Conservation (phyloP, 495 filamentous ascomycete species). For the Cairneyella variabilis region DNA sequence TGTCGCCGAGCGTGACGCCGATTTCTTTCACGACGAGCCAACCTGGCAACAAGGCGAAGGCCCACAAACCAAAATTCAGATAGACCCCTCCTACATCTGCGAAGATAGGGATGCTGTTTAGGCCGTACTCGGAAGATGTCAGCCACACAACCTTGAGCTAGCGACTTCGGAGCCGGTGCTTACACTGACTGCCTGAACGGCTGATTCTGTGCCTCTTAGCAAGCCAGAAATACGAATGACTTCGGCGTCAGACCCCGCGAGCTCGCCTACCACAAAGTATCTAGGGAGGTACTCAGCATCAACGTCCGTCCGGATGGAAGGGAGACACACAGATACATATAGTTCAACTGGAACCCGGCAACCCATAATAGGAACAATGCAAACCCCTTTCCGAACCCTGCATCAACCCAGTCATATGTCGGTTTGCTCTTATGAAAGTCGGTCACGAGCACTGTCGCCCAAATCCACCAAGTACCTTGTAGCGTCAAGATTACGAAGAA, state of each 20-base stretch:
- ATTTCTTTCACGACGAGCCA: slow-evolving; percentile 55
- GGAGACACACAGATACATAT: slow-evolving; percentile 52
- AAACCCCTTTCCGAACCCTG: slow-evolving; percentile 54
- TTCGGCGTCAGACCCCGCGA: slow-evolving; percentile 51
- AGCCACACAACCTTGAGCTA: slow-evolving; percentile 3
- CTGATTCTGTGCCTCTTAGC: slow-evolving; percentile 58
- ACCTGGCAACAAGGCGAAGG: slow-evolving; percentile 47
- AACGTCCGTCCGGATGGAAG: neutral
- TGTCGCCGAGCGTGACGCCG: slow-evolving; percentile 28
- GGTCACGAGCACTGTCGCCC: slow-evolving; percentile 53
- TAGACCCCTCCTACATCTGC: slow-evolving; percentile 57
- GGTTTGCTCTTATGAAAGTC: slow-evolving; percentile 46
- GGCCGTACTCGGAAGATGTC: slow-evolving; percentile 38
- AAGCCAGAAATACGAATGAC: slow-evolving; percentile 58
- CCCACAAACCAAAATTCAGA: slow-evolving; percentile 62
- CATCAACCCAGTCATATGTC: slow-evolving; percentile 52
- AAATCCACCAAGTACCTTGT: slow-evolving; percentile 60
- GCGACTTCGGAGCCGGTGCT: slow-evolving; percentile 24
- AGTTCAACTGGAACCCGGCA: slow-evolving; percentile 59
- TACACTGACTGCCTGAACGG: slow-evolving; percentile 54
- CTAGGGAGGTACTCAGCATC: slow-evolving; percentile 24
- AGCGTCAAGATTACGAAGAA: slow-evolving; percentile 44
- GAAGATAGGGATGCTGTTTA: slow-evolving; percentile 52
- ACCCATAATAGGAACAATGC: slow-evolving; percentile 56
- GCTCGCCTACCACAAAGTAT: slow-evolving; percentile 58